phyloP scores from a whole-genome alignment of 345 rosid species.

The Eucalyptus shirleyi region DNA sequence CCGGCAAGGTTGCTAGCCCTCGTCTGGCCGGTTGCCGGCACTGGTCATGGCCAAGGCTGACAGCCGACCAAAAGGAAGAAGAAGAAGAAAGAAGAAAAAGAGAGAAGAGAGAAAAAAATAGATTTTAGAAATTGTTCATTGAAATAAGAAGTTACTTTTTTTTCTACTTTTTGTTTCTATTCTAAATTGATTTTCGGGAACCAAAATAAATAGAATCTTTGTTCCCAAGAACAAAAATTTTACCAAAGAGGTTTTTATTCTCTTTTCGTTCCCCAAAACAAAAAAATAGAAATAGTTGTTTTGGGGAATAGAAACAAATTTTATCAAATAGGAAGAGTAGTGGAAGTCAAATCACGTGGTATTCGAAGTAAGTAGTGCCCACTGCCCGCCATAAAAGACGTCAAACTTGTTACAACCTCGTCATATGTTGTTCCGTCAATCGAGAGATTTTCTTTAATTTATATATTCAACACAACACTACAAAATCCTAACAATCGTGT shows the following conservation, averaged over 20 bases:
- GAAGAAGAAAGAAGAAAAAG: too few relatives aligned
- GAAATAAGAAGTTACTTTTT: too few relatives aligned
- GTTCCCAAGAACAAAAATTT: fast-evolving
- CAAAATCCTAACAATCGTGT: not conserved
- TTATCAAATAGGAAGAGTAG: not conserved
- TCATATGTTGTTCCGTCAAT: not conserved
- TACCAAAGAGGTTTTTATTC: fast-evolving
- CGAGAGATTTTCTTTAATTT: not conserved
- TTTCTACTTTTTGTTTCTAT: too few relatives aligned
- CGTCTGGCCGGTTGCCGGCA: fast-evolving
- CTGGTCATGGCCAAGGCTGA: too few relatives aligned
- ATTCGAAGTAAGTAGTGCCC: not conserved
- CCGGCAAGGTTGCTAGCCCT: fast-evolving
- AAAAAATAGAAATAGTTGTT: fast-evolving
- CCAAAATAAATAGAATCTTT: too few relatives aligned
- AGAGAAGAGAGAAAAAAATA: too few relatives aligned
- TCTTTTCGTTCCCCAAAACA: fast-evolving
- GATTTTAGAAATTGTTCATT: too few relatives aligned
- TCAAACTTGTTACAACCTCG: not conserved
- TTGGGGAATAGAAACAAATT: too few relatives aligned
- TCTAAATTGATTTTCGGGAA: too few relatives aligned
- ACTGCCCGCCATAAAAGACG: not conserved
- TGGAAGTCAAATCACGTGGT: not conserved
- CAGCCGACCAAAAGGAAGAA: too few relatives aligned
- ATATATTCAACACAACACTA: not conserved